A percentile compares a stretch with the other conserved stretches of the same genome.
Conservation (phyloP, 2,329 filamentous ascomycete genomes). For the Sphaceloma murrayae region DNA sequence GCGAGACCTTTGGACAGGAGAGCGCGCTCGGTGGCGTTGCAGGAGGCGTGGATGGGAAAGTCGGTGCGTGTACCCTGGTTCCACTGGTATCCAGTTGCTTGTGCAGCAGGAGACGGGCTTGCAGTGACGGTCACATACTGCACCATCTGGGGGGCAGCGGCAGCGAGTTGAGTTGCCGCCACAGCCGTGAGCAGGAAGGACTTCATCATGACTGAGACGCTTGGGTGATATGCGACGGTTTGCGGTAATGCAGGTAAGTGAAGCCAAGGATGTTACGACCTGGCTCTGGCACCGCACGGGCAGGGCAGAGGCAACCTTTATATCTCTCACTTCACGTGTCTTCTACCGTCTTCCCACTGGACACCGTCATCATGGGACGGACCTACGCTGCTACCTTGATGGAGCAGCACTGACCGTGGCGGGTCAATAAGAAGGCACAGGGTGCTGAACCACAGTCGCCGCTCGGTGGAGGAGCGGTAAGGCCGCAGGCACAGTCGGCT, state of each 20-base stretch:
- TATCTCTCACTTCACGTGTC: neutral
- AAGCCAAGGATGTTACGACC: neutral
- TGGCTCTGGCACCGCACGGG: neutral
- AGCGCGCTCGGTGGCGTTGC: slow-evolving; percentile 51
- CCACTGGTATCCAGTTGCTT: slow-evolving; percentile 10
- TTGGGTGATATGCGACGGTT: too few species aligned
- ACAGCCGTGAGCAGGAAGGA: slow-evolving; percentile 2
- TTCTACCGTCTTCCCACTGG: slow-evolving; percentile 5
- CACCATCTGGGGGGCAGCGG: slow-evolving; percentile 1
- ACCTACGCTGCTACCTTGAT: slow-evolving; percentile 10
- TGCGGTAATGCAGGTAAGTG: neutral
- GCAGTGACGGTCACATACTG: slow-evolving; percentile 11
- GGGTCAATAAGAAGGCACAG: neutral
- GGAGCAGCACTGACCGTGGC: slow-evolving; percentile 8
- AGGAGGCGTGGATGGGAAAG: slow-evolving; percentile 51
- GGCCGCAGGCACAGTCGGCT: slow-evolving; percentile 10
- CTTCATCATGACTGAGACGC: slow-evolving; percentile 6
- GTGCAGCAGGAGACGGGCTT: neutral
- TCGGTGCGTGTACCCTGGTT: slow-evolving; percentile 8
- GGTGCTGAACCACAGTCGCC: slow-evolving; percentile 6
- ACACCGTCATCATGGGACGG: neutral
- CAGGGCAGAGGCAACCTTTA: neutral
- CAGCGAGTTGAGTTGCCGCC: neutral
- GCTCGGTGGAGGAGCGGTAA: slow-evolving; percentile 3
- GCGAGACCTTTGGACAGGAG: slow-evolving; percentile 49